Evolutionary conservation across 2,329 filamentous ascomycete species (phyloP), one percentile per base, ranked within the genome.

Genomic region (Teratosphaeriaceae sp.): DNA sequence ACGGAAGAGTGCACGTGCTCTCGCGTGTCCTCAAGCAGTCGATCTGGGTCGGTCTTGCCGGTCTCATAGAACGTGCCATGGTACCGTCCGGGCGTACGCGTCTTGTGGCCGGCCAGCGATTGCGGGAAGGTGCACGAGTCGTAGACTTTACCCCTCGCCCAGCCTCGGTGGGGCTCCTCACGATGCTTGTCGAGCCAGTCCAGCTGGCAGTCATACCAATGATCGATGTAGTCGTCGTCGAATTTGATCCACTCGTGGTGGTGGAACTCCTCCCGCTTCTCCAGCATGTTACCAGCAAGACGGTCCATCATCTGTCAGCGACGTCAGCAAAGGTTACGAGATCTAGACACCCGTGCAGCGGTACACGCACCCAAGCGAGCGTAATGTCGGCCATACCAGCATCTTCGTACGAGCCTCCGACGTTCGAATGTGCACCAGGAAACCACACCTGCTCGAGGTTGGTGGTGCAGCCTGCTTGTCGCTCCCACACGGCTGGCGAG

Each of bases 371-470:
- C 66, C 65, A 68, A 5, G 62, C 64, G 5, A 67, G 50, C 1
- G 64, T 63, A 15, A 67, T 63, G 37, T 67, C 61, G 5, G 63
- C 57, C 6, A 64, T 55, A 4, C 58, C 52, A 2, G 49, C 49
- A 21, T 63, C 60, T 5, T 50, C 47, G 23, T 60, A 61, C 0
- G 71, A 70, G 20, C 74, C 74, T 2, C 74, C 74, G 2, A 75
- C 60, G 43, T 76, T 73, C 8, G 67, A 65, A 50, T 78, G 75
- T 21, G 65, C 68, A 8, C 75, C 75, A 0, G 74, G 73, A 43
- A 77, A 77, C 75, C 75, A 78, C 7, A 72, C 70, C 54, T 77
- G 74, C n/a, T 67, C 64, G 21, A 76, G 56, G 20, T 64, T 59
- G 7, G 60, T 63, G 7, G 45, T 50, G 29, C 54, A 52, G 11